These are phyloP conservation scores for Neurospora sp. DNA, from an alignment of 495 filamentous ascomycete species.

Conservation along the genomic window DNA sequence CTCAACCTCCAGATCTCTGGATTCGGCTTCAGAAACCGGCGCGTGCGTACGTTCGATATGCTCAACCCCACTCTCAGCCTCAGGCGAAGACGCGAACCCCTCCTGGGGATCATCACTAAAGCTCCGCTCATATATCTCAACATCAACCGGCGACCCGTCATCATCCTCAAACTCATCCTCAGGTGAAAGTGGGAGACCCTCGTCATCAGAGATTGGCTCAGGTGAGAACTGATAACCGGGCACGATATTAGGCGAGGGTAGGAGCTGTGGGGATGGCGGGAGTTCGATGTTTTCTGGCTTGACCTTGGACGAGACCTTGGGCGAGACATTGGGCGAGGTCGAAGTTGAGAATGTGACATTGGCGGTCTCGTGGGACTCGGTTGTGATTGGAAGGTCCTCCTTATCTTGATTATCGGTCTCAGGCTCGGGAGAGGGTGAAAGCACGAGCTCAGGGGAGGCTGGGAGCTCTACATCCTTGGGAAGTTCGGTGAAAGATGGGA, in stretches of 20 bases:
- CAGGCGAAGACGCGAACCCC: neutral
- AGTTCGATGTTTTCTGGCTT: neutral
- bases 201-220: neutral
- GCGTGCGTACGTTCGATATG: too few species aligned
- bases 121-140: neutral
- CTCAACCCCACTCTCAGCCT: neutral
- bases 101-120: neutral
- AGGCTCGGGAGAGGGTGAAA: neutral
- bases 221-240: neutral
- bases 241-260: neutral
- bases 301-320: neutral
- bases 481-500: neutral
- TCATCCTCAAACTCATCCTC: neutral
- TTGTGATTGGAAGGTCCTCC: neutral
- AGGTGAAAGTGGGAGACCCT: neutral
- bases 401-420: neutral
- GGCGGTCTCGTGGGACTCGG: neutral
- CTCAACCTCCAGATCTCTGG: too few species aligned
- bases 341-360: neutral
- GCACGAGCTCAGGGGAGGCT: neutral
- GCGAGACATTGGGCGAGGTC: neutral
- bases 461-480: neutral
- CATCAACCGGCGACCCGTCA: neutral
- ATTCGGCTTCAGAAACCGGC: too few species aligned
- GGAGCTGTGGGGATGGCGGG: neutral